phyloP scores from a whole-genome alignment of 2,329 filamentous ascomycete genomes.

The Eurotiales sp. region DNA sequence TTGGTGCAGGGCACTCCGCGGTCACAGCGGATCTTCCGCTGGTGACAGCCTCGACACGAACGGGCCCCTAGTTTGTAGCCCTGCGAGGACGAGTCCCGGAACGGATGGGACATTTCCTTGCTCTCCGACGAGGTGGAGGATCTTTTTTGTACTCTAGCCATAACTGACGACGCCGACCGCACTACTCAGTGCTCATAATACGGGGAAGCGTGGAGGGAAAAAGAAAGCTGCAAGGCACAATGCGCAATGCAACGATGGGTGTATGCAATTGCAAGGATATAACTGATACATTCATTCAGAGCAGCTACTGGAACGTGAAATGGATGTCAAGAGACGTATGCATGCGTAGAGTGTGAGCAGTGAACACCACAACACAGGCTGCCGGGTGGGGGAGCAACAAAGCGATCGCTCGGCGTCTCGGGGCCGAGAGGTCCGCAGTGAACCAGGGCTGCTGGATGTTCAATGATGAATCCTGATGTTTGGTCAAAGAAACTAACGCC shows the following conservation, averaged over 20 bases:
- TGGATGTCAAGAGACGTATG: no score
- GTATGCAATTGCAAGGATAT: no score
- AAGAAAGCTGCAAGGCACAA: not conserved
- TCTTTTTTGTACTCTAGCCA: constrained; percentile 1
- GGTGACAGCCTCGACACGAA: constrained; percentile 23
- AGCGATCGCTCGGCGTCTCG: not conserved
- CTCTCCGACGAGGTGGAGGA: not conserved
- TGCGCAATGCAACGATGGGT: no score
- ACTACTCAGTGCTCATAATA: not conserved
- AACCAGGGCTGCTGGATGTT: no score
- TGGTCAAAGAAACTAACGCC: no score
- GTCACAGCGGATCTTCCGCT: constrained; percentile 28
- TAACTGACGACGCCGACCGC: not conserved
- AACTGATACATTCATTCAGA: no score
- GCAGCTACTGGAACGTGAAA: no score
- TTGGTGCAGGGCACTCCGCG: constrained; percentile 24
- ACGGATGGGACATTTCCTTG: not conserved
- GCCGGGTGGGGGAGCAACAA: no score
- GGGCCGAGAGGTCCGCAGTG: constrained; percentile 8
- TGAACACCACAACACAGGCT: no score
- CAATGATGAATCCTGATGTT: no score
- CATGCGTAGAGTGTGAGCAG: no score
- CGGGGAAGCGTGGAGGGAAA: not conserved
- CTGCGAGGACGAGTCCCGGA: constrained; percentile 4
- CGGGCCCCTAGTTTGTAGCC: constrained; percentile 10